Evolutionary conservation across 2,329 filamentous ascomycete genomes (phyloP).

Genomic region (Stemphylium beticola): DNA sequence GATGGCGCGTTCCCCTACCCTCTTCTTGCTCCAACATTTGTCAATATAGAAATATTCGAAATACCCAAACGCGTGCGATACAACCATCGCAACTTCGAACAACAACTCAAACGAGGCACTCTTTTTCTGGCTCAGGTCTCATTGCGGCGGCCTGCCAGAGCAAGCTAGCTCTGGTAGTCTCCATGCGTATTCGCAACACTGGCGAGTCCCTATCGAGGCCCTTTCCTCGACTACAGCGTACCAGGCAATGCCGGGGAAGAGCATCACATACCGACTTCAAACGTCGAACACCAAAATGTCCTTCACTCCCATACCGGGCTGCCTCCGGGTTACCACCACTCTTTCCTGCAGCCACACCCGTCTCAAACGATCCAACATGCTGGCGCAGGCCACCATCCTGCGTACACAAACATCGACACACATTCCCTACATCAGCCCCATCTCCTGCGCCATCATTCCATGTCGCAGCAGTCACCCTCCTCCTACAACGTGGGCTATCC

Average conservation of each 20-base stretch:
- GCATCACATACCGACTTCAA: conserved; percentile 49
- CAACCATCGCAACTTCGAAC: conserved; percentile 42
- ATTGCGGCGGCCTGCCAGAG: conserved; percentile 56
- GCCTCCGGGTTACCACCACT: conserved; percentile 44
- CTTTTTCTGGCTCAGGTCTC: conserved; percentile 53
- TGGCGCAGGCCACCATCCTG: conserved; percentile 41
- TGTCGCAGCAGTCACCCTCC: conserved; percentile 46
- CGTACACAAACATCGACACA: conserved; percentile 50
- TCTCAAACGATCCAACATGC: conserved; percentile 50
- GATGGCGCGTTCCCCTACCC: conserved; percentile 46
- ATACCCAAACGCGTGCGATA: conserved; percentile 52
- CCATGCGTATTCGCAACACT: conserved; percentile 58
- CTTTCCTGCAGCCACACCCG: conserved; percentile 47
- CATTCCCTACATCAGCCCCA: conserved; percentile 46
- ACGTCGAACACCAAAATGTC: conserved; percentile 51
- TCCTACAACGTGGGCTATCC: conserved; percentile 48
- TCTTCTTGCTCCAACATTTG: conserved; percentile 49
- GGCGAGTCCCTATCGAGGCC: conserved; percentile 56
- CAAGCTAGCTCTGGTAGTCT: conserved; percentile 58
- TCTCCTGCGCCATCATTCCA: conserved; percentile 44
- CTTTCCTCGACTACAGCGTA: conserved; percentile 55
- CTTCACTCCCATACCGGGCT: conserved; percentile 48
- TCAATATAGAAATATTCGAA: conserved; percentile 49
- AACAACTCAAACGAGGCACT: conserved; percentile 44
- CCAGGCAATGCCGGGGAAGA: conserved; percentile 53